Evolutionary conservation across 257 asterid species (phyloP).

Genomic region (Fraxinus cuspidata): DNA sequence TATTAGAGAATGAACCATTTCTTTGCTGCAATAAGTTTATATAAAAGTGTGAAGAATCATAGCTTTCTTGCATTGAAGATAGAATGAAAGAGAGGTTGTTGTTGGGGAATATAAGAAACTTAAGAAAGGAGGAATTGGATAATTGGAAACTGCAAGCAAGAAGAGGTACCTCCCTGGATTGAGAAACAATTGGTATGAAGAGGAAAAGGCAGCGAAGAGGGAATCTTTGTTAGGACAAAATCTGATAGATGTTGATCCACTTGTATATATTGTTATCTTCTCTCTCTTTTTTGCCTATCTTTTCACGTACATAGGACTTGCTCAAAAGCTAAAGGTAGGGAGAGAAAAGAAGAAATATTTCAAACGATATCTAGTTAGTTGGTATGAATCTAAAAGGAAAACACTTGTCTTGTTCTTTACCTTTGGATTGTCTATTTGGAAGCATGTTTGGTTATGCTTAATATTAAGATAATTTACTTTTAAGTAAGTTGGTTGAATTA

Average conservation of each 20-base stretch:
- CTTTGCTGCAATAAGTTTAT: slow-evolving; percentile 36
- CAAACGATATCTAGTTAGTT: slow-evolving; percentile 3
- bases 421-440: background rate
- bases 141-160: slow-evolving; percentile 70
- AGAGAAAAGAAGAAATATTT: slow-evolving; percentile 12
- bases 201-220: slow-evolving; percentile 42
- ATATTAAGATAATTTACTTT: background rate
- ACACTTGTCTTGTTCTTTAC: slow-evolving; percentile 3
- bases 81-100: slow-evolving; percentile 45
- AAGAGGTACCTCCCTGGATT: slow-evolving; percentile 45
- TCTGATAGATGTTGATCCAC: background rate
- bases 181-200: slow-evolving; percentile 40
- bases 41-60: slow-evolving; percentile 64
- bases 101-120: slow-evolving; percentile 82
- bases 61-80: slow-evolving; percentile 81
- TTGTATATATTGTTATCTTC: slow-evolving; percentile 14
- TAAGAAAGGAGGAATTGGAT: slow-evolving; percentile 68
- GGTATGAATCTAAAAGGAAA: slow-evolving; percentile 26
- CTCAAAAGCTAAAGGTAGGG: slow-evolving; percentile 34
- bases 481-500: background rate
- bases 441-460: background rate
- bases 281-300: slow-evolving; percentile 32
- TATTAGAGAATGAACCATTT: slow-evolving; percentile 42
- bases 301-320: slow-evolving; percentile 45
- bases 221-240: slow-evolving; percentile 30